These are phyloP conservation scores for Aspergillus bertholletiae DNA, from an alignment of 495 filamentous ascomycete species.

Conservation along the genomic window DNA sequence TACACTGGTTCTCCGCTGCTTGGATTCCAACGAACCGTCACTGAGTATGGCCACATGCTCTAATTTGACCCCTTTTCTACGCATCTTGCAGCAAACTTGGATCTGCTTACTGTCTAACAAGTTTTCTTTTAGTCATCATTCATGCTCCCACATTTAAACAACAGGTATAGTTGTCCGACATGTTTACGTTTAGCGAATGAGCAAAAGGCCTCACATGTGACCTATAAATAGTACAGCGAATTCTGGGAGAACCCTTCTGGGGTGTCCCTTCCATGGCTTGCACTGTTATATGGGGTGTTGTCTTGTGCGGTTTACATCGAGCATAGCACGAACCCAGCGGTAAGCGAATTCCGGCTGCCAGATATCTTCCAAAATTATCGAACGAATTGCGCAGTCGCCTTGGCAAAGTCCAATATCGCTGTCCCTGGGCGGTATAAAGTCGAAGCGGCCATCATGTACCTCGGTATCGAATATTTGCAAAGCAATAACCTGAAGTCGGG, in stretches of 20 bases:
- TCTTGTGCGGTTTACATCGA: slow-evolving; percentile 5
- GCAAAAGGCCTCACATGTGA: background rate
- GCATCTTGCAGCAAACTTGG: too few relatives aligned
- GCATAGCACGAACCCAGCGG: background rate
- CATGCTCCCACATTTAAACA: background rate
- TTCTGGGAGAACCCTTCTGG: background rate
- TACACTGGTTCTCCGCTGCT: too few relatives aligned
- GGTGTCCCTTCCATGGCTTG: slow-evolving; percentile 2
- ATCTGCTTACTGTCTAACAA: too few relatives aligned
- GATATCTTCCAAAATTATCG: background rate
- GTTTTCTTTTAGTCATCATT: background rate
- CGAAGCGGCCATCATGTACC: background rate
- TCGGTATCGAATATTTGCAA: slow-evolving; percentile 8
- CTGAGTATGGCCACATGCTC: too few relatives aligned
- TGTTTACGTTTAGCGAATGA: too few relatives aligned
- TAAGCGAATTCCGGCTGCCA: too few relatives aligned
- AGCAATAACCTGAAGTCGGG: background rate
- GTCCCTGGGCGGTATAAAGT: background rate
- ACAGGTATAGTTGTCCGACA: background rate
- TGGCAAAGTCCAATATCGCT: background rate
- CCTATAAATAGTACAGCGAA: background rate
- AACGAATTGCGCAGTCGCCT: background rate
- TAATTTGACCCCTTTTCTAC: too few relatives aligned
- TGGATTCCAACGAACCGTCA: too few relatives aligned
- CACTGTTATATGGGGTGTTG: slow-evolving; percentile 3